phyloP scores from a whole-genome alignment of 331 rosid genomes.

The Erythrophleum ivorense region DNA sequence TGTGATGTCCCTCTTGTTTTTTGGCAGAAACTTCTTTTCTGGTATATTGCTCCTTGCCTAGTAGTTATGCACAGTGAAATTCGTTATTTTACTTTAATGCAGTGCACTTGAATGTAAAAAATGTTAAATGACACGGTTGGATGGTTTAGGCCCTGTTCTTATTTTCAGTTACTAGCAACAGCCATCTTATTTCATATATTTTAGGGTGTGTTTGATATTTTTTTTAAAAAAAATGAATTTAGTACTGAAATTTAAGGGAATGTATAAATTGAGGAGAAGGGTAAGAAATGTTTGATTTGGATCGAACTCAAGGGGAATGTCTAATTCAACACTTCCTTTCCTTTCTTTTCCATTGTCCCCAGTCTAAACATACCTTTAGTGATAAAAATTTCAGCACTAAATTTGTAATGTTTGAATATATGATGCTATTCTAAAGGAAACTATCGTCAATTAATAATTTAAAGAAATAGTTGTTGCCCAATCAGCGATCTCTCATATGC shows the following conservation, averaged over 20 bases:
- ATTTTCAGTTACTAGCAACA: neutral
- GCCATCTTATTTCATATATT: neutral
- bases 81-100: conserved; percentile 5
- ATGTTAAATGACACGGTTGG: neutral
- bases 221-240: neutral
- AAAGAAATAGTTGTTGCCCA: neutral
- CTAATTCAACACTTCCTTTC: neutral
- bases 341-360: neutral
- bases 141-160: neutral
- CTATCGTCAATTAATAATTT: neutral
- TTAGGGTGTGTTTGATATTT: neutral
- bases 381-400: neutral
- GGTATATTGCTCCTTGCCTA: neutral
- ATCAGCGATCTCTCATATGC: neutral
- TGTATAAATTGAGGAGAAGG: neutral
- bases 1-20: conserved; percentile 22
- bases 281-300: neutral
- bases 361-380: neutral
- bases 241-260: neutral
- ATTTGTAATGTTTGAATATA: neutral
- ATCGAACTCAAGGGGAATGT: neutral
- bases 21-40: conserved; percentile 1
- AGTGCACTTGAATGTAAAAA: neutral
- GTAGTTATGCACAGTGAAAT: neutral
- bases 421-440: neutral